Conservation (phyloP, 1,284 basidiomycete species). For the Moniliophthora roreri region DNA sequence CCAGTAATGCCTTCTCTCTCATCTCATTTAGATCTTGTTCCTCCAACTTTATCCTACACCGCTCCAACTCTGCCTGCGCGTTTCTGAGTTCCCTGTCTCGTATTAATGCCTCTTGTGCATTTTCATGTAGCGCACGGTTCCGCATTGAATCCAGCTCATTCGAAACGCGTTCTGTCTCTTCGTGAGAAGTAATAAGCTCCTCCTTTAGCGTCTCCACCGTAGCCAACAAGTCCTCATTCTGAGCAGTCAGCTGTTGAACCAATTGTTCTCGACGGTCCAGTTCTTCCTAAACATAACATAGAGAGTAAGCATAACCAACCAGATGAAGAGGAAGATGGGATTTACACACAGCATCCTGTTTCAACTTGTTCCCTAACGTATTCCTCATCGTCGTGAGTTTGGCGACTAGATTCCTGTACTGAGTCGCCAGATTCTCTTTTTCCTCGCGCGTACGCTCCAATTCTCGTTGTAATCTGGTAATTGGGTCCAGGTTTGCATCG, state of each 20-base stretch:
- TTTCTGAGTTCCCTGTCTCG: conserved; percentile 84
- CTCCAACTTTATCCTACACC: conserved; percentile 80
- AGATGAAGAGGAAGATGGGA: conserved; percentile 9
- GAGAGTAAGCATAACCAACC: conserved; percentile 16
- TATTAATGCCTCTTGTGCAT: conserved; percentile 66
- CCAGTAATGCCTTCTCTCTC: conserved; percentile 71
- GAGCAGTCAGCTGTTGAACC: conserved; percentile 71
- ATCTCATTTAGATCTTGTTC: conserved; percentile 84
- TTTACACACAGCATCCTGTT: conserved; percentile 89
- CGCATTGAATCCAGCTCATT: conserved; percentile 70
- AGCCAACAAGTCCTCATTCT: conserved; percentile 70
- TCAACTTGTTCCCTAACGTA: conserved; percentile 90
- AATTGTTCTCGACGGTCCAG: conserved; percentile 86
- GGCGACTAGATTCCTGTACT: conserved; percentile 84
- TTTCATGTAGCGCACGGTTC: conserved; percentile 58
- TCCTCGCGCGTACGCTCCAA: conserved; percentile 69
- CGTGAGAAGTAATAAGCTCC: conserved; percentile 75
- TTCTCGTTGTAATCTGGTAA: conserved; percentile 56
- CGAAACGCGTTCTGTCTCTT: conserved; percentile 70
- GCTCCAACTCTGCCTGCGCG: conserved; percentile 79
- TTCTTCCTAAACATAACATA: conserved; percentile 87
- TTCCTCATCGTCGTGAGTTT: conserved; percentile 94
- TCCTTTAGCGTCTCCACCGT: conserved; percentile 76
- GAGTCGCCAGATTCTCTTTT: conserved; percentile 80
- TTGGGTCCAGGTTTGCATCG: conserved; percentile 40